Base-by-base conservation (phyloP, 305 asterid genomes). In the Solanum aculeatissimum region DNA sequence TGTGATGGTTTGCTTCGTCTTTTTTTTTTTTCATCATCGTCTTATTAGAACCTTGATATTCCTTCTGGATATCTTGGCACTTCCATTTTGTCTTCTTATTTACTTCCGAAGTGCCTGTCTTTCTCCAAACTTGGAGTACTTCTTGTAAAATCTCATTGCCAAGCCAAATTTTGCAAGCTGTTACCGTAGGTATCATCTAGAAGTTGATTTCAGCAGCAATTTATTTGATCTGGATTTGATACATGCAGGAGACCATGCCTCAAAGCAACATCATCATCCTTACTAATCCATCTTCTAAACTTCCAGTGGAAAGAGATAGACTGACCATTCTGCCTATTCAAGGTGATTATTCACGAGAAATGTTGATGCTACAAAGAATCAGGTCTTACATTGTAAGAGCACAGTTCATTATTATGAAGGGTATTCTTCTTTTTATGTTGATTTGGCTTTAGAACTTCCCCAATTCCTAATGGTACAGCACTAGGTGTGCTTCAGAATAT, bases 331-430 rank as follows among this genome's bases (percentile, higher is more conserved):
- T 92, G 71, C 94, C 98, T 83, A 94, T 93, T 91, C 94, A 91
- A 96, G 98, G 98, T 94, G 98, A 96, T 92, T 96, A 95, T 92
- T 96, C 98, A n/a, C 92, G 98, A 91, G 99, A 94, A 95, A 94
- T 89, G 95, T 93, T 96, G 98, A 96, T 96, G 98, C 99, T 96
- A 89, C 98, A 96, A 95, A 96, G 98, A 96, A 96, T 95, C 98
- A 95, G 94, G 94, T 95, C 98, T 90, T 96, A 96, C 98, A 95
- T 95, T 91, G 98, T 96, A 96, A 96, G 99, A 89, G 91, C 87
- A 87, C 84, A 83, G 69, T 88, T 90, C 87, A 88, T 85, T 87
- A 84, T 88, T 86, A 88, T 81, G 82, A 88, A 87, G 58, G 82
- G 65, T 84, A 68, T 79, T 60, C 78, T 75, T 78, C 85, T 83